Evolutionary conservation across 2,329 filamentous ascomycete genomes (phyloP), one percentile per base, ranked within the genome.

Genomic region (Aspergillus luchuensis): DNA sequence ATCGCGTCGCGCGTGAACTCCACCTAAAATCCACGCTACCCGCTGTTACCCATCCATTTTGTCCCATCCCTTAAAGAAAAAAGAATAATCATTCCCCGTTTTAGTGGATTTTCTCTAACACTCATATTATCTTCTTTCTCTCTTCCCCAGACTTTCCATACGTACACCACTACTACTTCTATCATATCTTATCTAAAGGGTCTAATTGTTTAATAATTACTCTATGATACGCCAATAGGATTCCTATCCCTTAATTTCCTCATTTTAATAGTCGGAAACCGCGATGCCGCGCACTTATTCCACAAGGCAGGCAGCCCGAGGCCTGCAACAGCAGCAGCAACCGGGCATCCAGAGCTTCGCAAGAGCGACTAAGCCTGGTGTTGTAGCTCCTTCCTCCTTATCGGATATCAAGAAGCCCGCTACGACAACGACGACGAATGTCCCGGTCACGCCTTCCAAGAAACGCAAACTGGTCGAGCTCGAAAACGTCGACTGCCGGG

Each of bases 341-440:
- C 65, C 67, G 74, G 81, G 74, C 68, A 78, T 82, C 50, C 75
- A 77, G 64, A 72, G 70, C 59, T 82, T 82, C 64, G 72, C 79
- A 60, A 77, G 74, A 65, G 69, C 80, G 59, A 78, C 76, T 49
- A 82, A 82, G 66, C 73, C 78, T 41, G 74, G 74, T 5, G 60
- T 72, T 17, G 15, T 25, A 7, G 36, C 64, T 6, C 39, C 39
- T 4, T 48, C 57, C 17, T 59, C 59, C 5, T n/a, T 56, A n/a
- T 45, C 30, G 15, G 67, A 74, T 15, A 64, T 66, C 4, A 75
- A 77, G 58, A 76, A 79, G 61, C 67, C 66, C 3, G 50, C 62
- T 19, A 41, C 64, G 30, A 60, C 63, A n/a, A 57, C 66, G 2
- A 50, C 62, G 19, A 41, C 64, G 28, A 60, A 66, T 56, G 66